Conservation (phyloP, 805 yeast species). For the Millerago galiae region DNA sequence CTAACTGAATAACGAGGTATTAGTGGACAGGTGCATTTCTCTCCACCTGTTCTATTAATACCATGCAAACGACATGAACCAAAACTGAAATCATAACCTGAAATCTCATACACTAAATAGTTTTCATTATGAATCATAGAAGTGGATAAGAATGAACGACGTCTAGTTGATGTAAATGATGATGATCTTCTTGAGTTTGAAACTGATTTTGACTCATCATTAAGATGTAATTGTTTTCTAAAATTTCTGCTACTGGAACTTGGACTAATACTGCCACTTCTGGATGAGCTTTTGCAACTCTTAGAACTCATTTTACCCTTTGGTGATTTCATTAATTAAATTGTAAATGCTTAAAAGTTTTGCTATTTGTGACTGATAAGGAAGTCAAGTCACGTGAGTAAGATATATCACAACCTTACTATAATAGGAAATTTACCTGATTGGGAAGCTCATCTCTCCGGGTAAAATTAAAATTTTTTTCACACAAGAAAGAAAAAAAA, state of each 20-base stretch:
- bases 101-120: slow-evolving; percentile 44
- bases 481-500: slow-evolving; percentile 3
- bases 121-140: slow-evolving; percentile 53
- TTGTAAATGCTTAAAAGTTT: background rate
- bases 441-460: slow-evolving; percentile 6
- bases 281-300: background rate
- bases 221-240: background rate
- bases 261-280: background rate
- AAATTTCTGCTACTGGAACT: background rate
- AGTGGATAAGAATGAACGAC: slow-evolving; percentile 51
- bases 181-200: background rate
- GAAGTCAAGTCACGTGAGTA: background rate
- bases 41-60: background rate
- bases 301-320: background rate
- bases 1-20: slow-evolving; percentile 34
- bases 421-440: background rate
- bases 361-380: background rate
- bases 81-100: background rate
- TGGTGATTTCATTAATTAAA: slow-evolving; percentile 1
- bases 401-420: background rate
- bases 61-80: slow-evolving; percentile 3
- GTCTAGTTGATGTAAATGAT: slow-evolving; percentile 41
- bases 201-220: background rate
- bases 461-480: slow-evolving; percentile 10
- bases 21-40: background rate